A percentile compares a stretch with the other conserved stretches of the same genome.
Evolutionary conservation across 2,329 filamentous ascomycete genomes (phyloP).

Genomic region (Ceratocystis lukuohia): DNA sequence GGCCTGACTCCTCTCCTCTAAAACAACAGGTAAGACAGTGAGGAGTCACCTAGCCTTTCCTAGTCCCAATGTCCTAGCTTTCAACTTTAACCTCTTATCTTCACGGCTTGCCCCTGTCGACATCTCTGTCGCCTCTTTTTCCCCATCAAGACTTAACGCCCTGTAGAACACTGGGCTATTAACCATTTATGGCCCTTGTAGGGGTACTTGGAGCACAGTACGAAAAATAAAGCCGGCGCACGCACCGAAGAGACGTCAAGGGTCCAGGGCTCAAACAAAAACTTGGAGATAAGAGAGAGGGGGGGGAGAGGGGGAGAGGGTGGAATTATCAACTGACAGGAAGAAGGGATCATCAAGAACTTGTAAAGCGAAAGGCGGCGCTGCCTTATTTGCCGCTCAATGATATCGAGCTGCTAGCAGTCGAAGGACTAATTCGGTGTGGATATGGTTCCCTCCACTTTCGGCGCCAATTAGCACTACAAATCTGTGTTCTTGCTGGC

Average conservation of each 20-base stretch:
- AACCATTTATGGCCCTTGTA: neutral
- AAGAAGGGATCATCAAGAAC: neutral
- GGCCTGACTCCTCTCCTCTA: neutral
- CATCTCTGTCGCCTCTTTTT: conserved; percentile 1
- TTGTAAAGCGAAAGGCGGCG: neutral
- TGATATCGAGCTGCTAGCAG: neutral
- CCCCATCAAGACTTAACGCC: neutral
- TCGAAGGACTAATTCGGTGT: neutral
- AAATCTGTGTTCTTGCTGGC: neutral
- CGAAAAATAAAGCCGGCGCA: conserved; percentile 7
- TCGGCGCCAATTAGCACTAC: neutral
- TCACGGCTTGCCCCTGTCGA: neutral
- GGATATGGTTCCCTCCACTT: neutral
- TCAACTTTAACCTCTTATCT: conserved; percentile 6
- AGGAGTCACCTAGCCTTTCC: neutral
- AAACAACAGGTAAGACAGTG: neutral
- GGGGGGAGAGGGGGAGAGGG: neutral
- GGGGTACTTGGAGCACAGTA: neutral
- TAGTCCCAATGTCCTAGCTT: conserved; percentile 1
- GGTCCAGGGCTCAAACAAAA: neutral
- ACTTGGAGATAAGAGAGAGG: conserved; percentile 2
- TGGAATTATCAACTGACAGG: neutral
- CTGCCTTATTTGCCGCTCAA: neutral
- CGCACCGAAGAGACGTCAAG: neutral
- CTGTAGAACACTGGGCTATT: neutral